A percentile compares a stretch with the other conserved stretches of the same genome.
phyloP scores from a whole-genome alignment of 805 yeast genomes.

The Ogataea chonburiensis region DNA sequence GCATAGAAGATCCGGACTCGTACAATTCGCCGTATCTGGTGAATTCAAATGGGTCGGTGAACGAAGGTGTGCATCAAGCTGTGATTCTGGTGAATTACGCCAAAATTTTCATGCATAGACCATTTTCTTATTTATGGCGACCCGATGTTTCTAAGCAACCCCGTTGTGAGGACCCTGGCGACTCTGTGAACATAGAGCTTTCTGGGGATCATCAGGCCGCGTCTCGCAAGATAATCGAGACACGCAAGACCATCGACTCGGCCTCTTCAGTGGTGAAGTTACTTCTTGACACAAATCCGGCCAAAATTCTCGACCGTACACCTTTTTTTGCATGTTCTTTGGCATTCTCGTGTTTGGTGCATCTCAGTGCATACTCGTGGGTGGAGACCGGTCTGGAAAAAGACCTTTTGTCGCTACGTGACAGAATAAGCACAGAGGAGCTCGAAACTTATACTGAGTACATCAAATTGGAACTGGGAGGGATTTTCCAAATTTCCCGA shows the following conservation, averaged over 20 bases:
- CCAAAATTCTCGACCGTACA: conserved; percentile 43
- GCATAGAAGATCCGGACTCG: conserved; percentile 42
- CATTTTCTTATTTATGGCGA: conserved; percentile 52
- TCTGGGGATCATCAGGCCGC: conserved; percentile 37
- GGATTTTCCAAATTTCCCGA: conserved; percentile 47
- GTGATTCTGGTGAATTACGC: conserved; percentile 49
- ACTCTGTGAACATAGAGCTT: conserved; percentile 31
- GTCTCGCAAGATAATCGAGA: conserved; percentile 48
- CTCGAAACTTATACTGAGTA: conserved; percentile 46
- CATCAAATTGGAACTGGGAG: conserved; percentile 47
- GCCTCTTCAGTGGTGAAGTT: conserved; percentile 49
- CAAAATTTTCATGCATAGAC: conserved; percentile 53
- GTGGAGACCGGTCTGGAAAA: conserved; percentile 38
- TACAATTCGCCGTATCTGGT: conserved; percentile 44
- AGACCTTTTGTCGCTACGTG: conserved; percentile 21
- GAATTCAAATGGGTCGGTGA: conserved; percentile 42
- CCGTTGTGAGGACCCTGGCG: conserved; percentile 35
- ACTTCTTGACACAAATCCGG: conserved; percentile 47
- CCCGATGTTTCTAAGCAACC: conserved; percentile 44
- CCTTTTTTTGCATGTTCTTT: conserved; percentile 53
- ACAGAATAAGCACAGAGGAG: conserved; percentile 36
- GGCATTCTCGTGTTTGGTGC: conserved; percentile 52
- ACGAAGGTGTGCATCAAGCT: conserved; percentile 55
- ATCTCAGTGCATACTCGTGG: conserved; percentile 54
- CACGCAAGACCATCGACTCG: conserved; percentile 53